Percentiles rank a stretch among this genome's conserved stretches.
Evolutionary conservation across 1,284 basidiomycete species (phyloP).

Genomic region (Boletus calvinii): DNA sequence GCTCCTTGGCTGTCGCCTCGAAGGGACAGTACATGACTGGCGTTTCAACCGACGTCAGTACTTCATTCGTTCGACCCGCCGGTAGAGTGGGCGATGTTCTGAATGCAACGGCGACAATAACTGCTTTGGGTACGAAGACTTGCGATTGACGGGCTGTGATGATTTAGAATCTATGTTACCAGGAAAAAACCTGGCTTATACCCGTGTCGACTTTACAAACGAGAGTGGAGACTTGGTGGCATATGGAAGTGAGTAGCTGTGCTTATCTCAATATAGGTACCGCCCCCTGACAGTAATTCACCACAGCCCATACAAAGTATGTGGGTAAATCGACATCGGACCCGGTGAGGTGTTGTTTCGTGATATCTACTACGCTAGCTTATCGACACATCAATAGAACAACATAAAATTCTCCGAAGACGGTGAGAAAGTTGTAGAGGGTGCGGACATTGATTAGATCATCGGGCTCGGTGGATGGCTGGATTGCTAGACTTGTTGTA

Average conservation of each 20-base stretch:
- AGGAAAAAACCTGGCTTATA: slow-evolving; percentile 86
- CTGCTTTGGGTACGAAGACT: slow-evolving; percentile 58
- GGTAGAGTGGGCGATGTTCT: slow-evolving; percentile 66
- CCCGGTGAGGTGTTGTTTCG: slow-evolving; percentile 42
- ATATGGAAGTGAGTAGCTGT: slow-evolving; percentile 65
- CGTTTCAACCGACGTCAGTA: slow-evolving; percentile 85
- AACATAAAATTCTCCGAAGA: slow-evolving; percentile 82
- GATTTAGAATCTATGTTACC: neutral
- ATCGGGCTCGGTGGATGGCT: neutral
- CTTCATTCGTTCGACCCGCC: slow-evolving; percentile 76
- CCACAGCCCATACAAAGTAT: slow-evolving; percentile 85
- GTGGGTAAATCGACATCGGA: slow-evolving; percentile 73
- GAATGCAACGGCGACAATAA: slow-evolving; percentile 59
- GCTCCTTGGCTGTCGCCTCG: slow-evolving; percentile 79
- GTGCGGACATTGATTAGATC: slow-evolving; percentile 45
- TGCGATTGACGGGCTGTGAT: neutral
- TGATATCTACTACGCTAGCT: neutral
- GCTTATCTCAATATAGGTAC: neutral
- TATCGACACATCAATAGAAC: slow-evolving; percentile 40
- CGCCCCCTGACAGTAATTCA: slow-evolving; percentile 8
- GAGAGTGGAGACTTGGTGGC: slow-evolving; percentile 72
- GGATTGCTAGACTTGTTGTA: no score
- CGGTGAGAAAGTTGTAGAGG: slow-evolving; percentile 71
- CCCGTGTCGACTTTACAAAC: slow-evolving; percentile 76
- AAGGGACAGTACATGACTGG: slow-evolving; percentile 86